Evolutionary conservation across 140 eudicot species (phyloP).

Genomic region (Cichorium intybus): DNA sequence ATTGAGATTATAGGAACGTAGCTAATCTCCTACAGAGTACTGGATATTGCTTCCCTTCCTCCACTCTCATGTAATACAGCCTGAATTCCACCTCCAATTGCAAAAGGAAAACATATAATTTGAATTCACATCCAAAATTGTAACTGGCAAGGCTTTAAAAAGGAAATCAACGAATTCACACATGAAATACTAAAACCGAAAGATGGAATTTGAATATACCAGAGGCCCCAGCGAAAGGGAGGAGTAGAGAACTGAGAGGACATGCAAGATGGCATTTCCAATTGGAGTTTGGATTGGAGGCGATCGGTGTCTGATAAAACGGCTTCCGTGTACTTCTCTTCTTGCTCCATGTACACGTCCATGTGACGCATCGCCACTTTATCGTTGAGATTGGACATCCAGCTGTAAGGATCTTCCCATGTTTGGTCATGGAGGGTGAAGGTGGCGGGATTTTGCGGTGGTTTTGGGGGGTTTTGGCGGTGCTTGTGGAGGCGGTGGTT

Average conservation of each 20-base stretch:
- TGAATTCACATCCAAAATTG: too few species aligned
- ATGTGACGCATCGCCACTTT: conserved; percentile 78
- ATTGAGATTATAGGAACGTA: conserved; percentile 96
- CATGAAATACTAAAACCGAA: too few species aligned
- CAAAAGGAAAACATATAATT: too few species aligned
- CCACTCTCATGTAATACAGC: too few species aligned
- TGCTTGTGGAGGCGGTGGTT: conserved; percentile 41
- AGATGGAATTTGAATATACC: conserved; percentile 36
- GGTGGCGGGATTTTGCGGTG: conserved; percentile 46
- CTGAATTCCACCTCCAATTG: too few species aligned
- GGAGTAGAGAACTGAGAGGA: conserved; percentile 82
- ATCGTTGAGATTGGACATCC: conserved; percentile 54
- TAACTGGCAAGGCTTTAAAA: too few species aligned
- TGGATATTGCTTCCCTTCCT: too few species aligned
- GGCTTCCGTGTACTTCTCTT: conserved; percentile 81
- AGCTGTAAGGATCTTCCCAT: conserved; percentile 69
- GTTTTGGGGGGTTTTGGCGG: conserved; percentile 66
- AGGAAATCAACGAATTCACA: too few species aligned
- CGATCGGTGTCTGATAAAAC: too few species aligned
- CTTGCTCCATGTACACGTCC: conserved; percentile 81
- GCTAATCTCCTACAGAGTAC: too few species aligned
- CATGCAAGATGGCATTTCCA: too few species aligned
- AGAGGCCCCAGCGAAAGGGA: conserved; percentile 69
- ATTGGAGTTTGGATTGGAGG: too few species aligned
- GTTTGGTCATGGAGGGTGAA: conserved; percentile 46